Evolutionary conservation across 108 stramenopile species (phyloP).

Genomic region (Discostella pseudostelligera): DNA sequence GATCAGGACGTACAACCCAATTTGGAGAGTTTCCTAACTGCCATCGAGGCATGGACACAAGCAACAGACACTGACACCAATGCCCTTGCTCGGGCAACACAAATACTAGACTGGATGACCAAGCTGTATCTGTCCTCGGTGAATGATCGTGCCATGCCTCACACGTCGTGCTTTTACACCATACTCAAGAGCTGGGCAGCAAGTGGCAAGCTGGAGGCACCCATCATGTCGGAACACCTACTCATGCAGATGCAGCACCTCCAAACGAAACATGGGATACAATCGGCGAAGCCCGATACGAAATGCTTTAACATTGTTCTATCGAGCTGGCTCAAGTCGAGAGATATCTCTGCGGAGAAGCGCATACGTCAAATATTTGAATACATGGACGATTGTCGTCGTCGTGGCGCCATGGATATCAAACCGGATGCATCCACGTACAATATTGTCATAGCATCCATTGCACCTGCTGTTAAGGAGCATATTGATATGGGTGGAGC

Average conservation of each 20-base stretch:
- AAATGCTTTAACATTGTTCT: conserved; percentile 67
- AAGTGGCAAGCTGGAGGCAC: conserved; percentile 53
- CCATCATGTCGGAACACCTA: conserved; percentile 60
- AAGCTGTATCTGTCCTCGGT: conserved; percentile 37
- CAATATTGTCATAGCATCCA: conserved; percentile 50
- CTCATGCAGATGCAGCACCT: conserved; percentile 63
- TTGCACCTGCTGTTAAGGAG: conserved; percentile 37
- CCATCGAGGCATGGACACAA: conserved; percentile 50
- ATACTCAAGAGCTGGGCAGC: conserved; percentile 64
- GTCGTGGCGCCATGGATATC: conserved; percentile 22
- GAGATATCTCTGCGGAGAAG: conserved; percentile 33
- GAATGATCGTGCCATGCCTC: conserved; percentile 55
- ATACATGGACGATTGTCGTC: conserved; percentile 51
- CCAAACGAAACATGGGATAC: conserved; percentile 34
- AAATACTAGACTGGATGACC: conserved; percentile 71
- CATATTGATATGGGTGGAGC: conserved; percentile 39
- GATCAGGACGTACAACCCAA: conserved; percentile 56
- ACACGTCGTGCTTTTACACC: conserved; percentile 62
- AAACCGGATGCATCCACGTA: conserved; percentile 36
- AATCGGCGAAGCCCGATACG: conserved; percentile 43
- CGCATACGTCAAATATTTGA: conserved; percentile 52
- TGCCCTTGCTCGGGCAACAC: conserved; percentile 31
- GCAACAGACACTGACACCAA: conserved; percentile 32
- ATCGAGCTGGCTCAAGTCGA: conserved; percentile 56
- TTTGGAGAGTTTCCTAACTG: conserved; percentile 40